Conservation (phyloP, 2,329 filamentous ascomycete genomes). For the Fusarium hainanense region DNA sequence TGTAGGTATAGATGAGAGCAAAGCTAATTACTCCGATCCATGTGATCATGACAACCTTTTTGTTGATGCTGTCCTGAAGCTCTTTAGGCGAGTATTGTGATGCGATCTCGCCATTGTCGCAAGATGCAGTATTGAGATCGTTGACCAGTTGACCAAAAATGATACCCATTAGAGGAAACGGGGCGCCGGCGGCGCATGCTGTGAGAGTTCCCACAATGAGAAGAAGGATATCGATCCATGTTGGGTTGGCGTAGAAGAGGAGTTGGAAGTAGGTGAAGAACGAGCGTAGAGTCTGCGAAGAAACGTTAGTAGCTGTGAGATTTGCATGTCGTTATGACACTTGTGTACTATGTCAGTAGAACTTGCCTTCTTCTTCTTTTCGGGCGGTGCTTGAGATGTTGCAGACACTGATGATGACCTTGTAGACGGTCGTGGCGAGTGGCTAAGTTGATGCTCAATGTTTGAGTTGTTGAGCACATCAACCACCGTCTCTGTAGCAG, state of each 20-base stretch:
- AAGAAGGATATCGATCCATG: slow-evolving; percentile 56
- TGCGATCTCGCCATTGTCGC: slow-evolving; percentile 49
- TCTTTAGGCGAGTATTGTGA: slow-evolving; percentile 41
- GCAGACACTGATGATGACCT: slow-evolving; percentile 24
- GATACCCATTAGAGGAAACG: slow-evolving; percentile 72
- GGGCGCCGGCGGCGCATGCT: slow-evolving; percentile 68
- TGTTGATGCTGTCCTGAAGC: slow-evolving; percentile 60
- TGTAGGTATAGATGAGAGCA: slow-evolving; percentile 71
- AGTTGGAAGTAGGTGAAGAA: slow-evolving; percentile 58
- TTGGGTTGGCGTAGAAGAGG: slow-evolving; percentile 59
- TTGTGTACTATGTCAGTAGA: too few species aligned
- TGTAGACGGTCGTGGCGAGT: slow-evolving; percentile 20
- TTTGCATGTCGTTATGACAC: neutral
- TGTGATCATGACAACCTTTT: slow-evolving; percentile 69
- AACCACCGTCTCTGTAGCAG: slow-evolving; percentile 9
- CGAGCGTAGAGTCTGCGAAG: slow-evolving; percentile 28
- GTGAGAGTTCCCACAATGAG: slow-evolving; percentile 55
- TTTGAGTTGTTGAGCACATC: neutral
- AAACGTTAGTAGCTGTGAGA: slow-evolving; percentile 7
- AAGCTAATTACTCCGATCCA: slow-evolving; percentile 74
- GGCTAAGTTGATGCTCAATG: slow-evolving; percentile 11
- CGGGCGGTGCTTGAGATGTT: slow-evolving; percentile 9
- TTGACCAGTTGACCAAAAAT: slow-evolving; percentile 73
- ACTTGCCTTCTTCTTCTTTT: slow-evolving; percentile 28
- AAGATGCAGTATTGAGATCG: slow-evolving; percentile 68